Evolutionary conservation across 139 green algal species (phyloP).

Genomic region (Auxenochlorella pyrenoidosa): DNA sequence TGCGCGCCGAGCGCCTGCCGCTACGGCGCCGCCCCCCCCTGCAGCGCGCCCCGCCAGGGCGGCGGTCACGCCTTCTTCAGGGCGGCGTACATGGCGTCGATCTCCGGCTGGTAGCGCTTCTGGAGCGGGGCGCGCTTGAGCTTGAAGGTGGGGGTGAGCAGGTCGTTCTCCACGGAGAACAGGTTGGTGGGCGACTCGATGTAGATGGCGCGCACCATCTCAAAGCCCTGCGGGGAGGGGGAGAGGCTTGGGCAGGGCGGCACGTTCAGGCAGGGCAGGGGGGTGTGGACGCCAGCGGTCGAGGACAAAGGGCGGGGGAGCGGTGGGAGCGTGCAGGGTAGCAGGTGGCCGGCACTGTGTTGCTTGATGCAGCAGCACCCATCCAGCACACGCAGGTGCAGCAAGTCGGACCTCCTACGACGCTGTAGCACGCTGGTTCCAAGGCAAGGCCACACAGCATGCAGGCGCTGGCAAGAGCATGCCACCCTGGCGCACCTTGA

Average conservation of each 20-base stretch:
- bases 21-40: not conserved
- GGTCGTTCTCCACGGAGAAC: slow-evolving; percentile 80
- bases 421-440: too few relatives aligned
- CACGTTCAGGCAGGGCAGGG: not conserved
- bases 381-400: too few relatives aligned
- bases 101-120: slow-evolving; percentile 70
- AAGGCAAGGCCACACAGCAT: not conserved
- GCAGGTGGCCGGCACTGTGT: too few relatives aligned
- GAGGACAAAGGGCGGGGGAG: too few relatives aligned
- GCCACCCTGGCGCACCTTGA: slow-evolving; percentile 66
- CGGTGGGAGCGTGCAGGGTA: too few relatives aligned
- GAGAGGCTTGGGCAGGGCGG: not conserved
- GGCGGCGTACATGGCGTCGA: slow-evolving; percentile 76
- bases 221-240: slow-evolving; percentile 62
- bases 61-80: slow-evolving; percentile 58
- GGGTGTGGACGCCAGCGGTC: too few relatives aligned
- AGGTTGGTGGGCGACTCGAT: slow-evolving; percentile 51
- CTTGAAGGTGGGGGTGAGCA: slow-evolving; percentile 90
- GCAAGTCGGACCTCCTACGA: too few relatives aligned
- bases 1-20: not conserved
- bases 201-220: slow-evolving; percentile 75
- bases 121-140: slow-evolving; percentile 87
- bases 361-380: too few relatives aligned
- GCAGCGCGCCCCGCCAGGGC: too few relatives aligned
- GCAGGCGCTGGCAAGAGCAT: too few relatives aligned